A percentile compares a stretch with the other conserved stretches of the same genome.
These are phyloP conservation scores for Epichloe uncinata DNA, from an alignment of 2,329 filamentous ascomycete species.

Conservation along the genomic window DNA sequence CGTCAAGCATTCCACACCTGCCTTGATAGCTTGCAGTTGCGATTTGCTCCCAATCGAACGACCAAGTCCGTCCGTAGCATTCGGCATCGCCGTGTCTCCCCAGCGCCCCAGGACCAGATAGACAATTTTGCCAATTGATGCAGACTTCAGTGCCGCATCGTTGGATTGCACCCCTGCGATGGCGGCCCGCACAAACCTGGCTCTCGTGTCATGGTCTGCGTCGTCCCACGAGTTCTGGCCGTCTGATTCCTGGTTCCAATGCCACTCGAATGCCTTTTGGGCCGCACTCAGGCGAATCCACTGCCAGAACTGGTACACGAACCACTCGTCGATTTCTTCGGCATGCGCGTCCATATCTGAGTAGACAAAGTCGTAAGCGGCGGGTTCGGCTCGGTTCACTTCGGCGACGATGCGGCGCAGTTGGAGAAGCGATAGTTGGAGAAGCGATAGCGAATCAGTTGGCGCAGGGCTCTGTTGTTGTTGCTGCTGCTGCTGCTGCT, in stretches of 20 bases:
- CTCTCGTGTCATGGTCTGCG: slow-evolving; percentile 40
- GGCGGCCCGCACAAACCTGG: slow-evolving; percentile 43
- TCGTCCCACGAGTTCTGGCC: slow-evolving; percentile 47
- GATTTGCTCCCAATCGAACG: slow-evolving; percentile 38
- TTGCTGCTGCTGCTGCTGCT: slow-evolving; percentile 14
- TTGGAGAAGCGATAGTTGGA: slow-evolving; percentile 64
- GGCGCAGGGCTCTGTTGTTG: slow-evolving; percentile 19
- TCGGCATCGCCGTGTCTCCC: slow-evolving; percentile 49
- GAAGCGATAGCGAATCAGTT: slow-evolving; percentile 60
- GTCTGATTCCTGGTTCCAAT: slow-evolving; percentile 47
- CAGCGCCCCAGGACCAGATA: slow-evolving; percentile 57
- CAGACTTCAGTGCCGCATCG: slow-evolving; percentile 35
- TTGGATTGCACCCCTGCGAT: slow-evolving; percentile 30
- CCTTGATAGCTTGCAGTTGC: slow-evolving; percentile 47
- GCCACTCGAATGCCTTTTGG: slow-evolving; percentile 62
- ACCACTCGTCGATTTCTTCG: slow-evolving; percentile 96
- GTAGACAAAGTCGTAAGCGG: slow-evolving; percentile 78
- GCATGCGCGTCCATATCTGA: slow-evolving; percentile 59
- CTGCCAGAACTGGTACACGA: slow-evolving; percentile 80
- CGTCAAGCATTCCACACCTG: slow-evolving; percentile 37
- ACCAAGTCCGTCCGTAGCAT: slow-evolving; percentile 25
- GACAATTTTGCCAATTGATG: slow-evolving; percentile 42
- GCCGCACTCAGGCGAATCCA: slow-evolving; percentile 64
- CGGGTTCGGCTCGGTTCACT: slow-evolving; percentile 54
- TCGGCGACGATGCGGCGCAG: slow-evolving; percentile 61